A percentile compares a stretch with the other conserved stretches of the same genome.
phyloP scores from a whole-genome alignment of 2,329 filamentous ascomycete genomes.

The Alternaria rosae region DNA sequence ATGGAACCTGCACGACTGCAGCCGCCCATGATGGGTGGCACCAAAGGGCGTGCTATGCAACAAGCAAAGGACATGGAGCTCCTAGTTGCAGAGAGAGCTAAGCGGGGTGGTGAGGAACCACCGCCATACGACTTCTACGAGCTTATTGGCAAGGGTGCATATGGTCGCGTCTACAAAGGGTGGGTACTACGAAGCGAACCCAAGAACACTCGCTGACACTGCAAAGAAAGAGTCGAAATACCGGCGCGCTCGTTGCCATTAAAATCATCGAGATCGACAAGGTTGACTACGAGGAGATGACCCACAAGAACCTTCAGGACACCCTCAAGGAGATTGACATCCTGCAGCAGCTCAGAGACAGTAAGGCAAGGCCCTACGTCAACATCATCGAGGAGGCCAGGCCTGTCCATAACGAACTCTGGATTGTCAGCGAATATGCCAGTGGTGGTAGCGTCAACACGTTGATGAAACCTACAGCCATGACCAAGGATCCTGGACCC shows the following conservation, averaged over 20 bases:
- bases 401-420: slow-evolving; percentile 79
- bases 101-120: slow-evolving; percentile 65
- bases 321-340: slow-evolving; percentile 71
- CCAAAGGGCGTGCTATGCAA: slow-evolving; percentile 68
- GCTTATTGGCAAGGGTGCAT: slow-evolving; percentile 77
- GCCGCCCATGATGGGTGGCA: slow-evolving; percentile 45
- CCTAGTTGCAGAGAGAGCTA: slow-evolving; percentile 68
- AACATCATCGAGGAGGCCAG: slow-evolving; percentile 83
- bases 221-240: slow-evolving; percentile 49
- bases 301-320: slow-evolving; percentile 54
- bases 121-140: slow-evolving; percentile 74
- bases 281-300: slow-evolving; percentile 63
- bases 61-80: slow-evolving; percentile 76
- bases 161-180: slow-evolving; percentile 76
- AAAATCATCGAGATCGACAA: slow-evolving; percentile 88
- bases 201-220: slow-evolving; percentile 24
- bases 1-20: slow-evolving; percentile 45
- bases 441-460: slow-evolving; percentile 81
- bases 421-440: slow-evolving; percentile 89
- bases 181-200: slow-evolving; percentile 29
- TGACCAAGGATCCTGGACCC: slow-evolving; percentile 32
- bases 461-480: slow-evolving; percentile 60
- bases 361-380: slow-evolving; percentile 80
- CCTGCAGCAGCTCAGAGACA: slow-evolving; percentile 75
- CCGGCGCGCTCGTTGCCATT: slow-evolving; percentile 69